These are phyloP conservation scores for Aspergillus arachidicola DNA, from an alignment of 2,329 filamentous ascomycete species.

Conservation along the genomic window DNA sequence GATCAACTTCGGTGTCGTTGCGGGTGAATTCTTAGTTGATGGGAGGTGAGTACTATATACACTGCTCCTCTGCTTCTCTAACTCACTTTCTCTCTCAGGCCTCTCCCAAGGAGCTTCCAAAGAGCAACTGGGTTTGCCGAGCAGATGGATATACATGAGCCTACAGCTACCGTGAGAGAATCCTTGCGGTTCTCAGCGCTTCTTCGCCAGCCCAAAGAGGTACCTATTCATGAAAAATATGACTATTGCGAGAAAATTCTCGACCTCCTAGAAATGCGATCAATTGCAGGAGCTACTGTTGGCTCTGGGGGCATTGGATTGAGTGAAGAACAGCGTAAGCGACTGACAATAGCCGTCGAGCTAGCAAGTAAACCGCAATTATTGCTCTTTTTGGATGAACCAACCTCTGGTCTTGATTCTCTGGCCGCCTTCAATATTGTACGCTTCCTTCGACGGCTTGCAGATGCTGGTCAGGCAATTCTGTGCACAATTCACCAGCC, in stretches of 20 bases:
- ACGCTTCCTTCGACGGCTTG: slow-evolving; percentile 63
- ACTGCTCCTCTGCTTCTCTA: not conserved
- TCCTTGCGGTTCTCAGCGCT: slow-evolving; percentile 68
- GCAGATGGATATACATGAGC: slow-evolving; percentile 69
- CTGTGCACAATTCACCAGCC: slow-evolving; percentile 92
- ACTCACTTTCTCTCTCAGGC: slow-evolving; percentile 23
- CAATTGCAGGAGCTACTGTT: slow-evolving; percentile 67
- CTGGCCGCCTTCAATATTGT: slow-evolving; percentile 69
- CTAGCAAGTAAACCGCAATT: slow-evolving; percentile 62
- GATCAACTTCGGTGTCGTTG: slow-evolving; percentile 48
- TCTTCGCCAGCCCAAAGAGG: slow-evolving; percentile 62
- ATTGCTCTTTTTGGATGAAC: slow-evolving; percentile 66
- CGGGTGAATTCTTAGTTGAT: slow-evolving; percentile 49
- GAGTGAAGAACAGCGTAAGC: slow-evolving; percentile 68
- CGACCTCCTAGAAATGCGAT: slow-evolving; percentile 69
- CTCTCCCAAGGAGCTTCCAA: slow-evolving; percentile 53
- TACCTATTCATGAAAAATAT: slow-evolving; percentile 63
- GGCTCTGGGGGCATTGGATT: slow-evolving; percentile 62
- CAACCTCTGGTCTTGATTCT: slow-evolving; percentile 68
- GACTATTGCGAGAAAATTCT: slow-evolving; percentile 70
- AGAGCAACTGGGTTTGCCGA: slow-evolving; percentile 59
- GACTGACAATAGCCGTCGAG: slow-evolving; percentile 66
- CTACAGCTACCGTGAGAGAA: slow-evolving; percentile 67
- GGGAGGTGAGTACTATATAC: slow-evolving; percentile 37
- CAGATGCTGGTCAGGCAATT: slow-evolving; percentile 80